Percentiles rank a stretch among this genome's conserved stretches.
phyloP scores from a whole-genome alignment of 345 rosid genomes.

The Raphanus sativus region DNA sequence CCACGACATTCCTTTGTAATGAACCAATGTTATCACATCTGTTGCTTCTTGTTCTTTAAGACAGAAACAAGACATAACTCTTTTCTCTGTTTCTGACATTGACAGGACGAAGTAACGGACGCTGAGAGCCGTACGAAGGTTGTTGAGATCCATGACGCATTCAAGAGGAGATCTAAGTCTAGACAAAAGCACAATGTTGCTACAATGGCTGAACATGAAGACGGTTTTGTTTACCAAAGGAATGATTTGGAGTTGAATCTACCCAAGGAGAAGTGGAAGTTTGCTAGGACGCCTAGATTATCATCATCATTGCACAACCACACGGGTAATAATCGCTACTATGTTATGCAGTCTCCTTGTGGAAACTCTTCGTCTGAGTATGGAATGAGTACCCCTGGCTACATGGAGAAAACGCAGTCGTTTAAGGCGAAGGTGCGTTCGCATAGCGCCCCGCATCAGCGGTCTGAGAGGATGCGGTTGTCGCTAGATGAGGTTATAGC shows the following conservation, averaged over 20 bases:
- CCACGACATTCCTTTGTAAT: conserved; percentile 51
- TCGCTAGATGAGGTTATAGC: conserved; percentile 59
- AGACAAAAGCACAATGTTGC: conserved; percentile 33
- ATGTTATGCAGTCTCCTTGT: conserved; percentile 44
- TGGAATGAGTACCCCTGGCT: conserved; percentile 49
- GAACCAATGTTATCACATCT: background rate
- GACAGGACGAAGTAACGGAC: conserved; percentile 15
- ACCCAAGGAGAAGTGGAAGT: conserved; percentile 50
- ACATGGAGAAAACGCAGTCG: conserved; percentile 81
- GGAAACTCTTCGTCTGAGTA: conserved; percentile 48
- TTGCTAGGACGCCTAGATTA: conserved; percentile 63
- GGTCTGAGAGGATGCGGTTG: conserved; percentile 63
- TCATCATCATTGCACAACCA: conserved; percentile 7
- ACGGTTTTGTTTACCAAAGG: conserved; percentile 40
- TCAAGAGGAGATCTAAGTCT: conserved; percentile 41
- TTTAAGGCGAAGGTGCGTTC: conserved; percentile 77
- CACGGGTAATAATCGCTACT: conserved; percentile 2
- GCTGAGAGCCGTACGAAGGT: conserved; percentile 43
- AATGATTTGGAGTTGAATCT: conserved; percentile 51
- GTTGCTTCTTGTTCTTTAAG: conserved; percentile 11
- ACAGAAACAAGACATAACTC: conserved; percentile 43
- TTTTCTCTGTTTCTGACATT: conserved; percentile 18
- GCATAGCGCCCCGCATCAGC: conserved; percentile 66
- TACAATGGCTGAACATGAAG: conserved; percentile 43
- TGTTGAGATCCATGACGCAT: conserved; percentile 55